Conservation (phyloP, 192 early-diverging fungal genomes). For the Coemansia sp. region DNA sequence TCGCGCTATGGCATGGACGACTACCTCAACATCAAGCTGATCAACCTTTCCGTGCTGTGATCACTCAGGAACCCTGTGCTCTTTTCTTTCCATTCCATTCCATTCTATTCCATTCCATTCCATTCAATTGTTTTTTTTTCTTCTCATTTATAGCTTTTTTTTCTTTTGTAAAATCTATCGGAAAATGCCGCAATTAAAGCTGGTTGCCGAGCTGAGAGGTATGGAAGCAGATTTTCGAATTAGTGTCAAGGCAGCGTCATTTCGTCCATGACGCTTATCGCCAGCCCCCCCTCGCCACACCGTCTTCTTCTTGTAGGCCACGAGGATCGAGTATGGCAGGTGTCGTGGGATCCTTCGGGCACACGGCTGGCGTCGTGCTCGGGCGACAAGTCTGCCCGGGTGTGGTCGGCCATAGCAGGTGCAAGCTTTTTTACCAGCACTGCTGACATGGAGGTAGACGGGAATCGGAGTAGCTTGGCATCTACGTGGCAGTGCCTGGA, state of each 20-base stretch:
- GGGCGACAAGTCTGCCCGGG: constrained; percentile 85
- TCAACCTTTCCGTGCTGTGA: constrained; percentile 25
- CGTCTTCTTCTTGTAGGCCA: constrained; percentile 60
- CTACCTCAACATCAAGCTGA: constrained; percentile 44
- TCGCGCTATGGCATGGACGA: constrained; percentile 56
- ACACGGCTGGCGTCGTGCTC: constrained; percentile 76
- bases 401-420: constrained; percentile 63
- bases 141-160: not conserved
- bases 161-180: not conserved
- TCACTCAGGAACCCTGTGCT: not conserved
- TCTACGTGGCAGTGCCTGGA: constrained; percentile 67
- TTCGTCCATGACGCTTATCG: not conserved
- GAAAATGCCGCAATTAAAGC: constrained; percentile 24
- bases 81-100: not conserved
- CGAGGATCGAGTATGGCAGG: constrained; percentile 82
- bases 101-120: too few species aligned
- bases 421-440: constrained; percentile 12
- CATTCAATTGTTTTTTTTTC: not conserved
- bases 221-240: not conserved
- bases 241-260: not conserved
- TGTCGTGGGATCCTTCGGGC: constrained; percentile 79
- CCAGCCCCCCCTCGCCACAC: not conserved
- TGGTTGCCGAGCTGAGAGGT: constrained; percentile 40
- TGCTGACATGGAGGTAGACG: constrained; percentile 4
- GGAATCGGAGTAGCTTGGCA: not conserved